Conservation (phyloP, 257 asterid species). For the Przewalskia tangutica region DNA sequence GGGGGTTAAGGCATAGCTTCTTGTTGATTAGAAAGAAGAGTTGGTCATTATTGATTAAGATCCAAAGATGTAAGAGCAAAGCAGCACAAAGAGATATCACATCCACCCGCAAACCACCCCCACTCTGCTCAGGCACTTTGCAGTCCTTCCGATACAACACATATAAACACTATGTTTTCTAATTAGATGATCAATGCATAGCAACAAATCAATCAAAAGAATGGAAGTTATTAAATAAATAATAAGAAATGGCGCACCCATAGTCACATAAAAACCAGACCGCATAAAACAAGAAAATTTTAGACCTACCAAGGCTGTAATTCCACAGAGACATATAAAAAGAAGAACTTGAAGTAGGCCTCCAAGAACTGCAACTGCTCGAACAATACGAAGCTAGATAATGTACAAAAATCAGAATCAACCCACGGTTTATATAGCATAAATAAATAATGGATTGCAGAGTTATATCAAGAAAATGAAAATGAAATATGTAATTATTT, state of each 20-base stretch:
- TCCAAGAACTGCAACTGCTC: conserved; percentile 98
- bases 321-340: conserved; percentile 91
- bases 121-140: neutral
- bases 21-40: neutral
- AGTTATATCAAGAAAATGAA: neutral
- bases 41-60: neutral
- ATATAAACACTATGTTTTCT: neutral
- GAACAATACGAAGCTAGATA: conserved; percentile 85
- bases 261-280: neutral
- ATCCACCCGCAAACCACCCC: neutral
- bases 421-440: neutral
- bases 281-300: neutral
- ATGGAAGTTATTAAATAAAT: neutral
- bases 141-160: neutral
- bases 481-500: neutral
- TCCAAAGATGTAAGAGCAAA: neutral
- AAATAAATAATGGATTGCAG: neutral
- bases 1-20: neutral
- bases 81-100: neutral
- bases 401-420: neutral
- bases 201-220: neutral
- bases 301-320: conserved; percentile 71
- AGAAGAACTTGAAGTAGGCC: conserved; percentile 88
- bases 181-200: too few relatives aligned
- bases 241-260: neutral